Evolutionary conservation across 768 basidiomycete genomes (phyloP).

Genomic region (Xerocomus potaroensis): DNA sequence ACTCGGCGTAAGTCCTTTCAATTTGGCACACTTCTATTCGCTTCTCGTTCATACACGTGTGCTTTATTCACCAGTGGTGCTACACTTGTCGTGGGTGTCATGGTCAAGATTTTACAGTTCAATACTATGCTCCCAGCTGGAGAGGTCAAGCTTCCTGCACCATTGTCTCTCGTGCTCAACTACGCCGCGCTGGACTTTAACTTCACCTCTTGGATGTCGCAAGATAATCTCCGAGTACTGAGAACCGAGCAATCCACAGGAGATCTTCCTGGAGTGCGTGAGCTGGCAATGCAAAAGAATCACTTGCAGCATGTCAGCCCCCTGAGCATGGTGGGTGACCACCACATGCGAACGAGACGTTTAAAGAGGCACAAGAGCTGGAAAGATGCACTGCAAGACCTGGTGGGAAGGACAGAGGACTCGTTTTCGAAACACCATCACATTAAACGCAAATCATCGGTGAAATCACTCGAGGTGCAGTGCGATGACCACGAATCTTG

Average conservation of each 20-base stretch:
- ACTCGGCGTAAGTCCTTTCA: slow-evolving; percentile 90
- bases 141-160: slow-evolving; percentile 54
- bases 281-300: slow-evolving; percentile 74
- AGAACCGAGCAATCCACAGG: slow-evolving; percentile 85
- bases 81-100: slow-evolving; percentile 77
- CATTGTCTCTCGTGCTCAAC: slow-evolving; percentile 79
- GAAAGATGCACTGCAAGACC: slow-evolving; percentile 53
- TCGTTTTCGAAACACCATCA: slow-evolving; percentile 13
- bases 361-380: slow-evolving; percentile 55
- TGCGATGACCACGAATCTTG: slow-evolving; percentile 46
- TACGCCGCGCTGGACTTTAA: slow-evolving; percentile 97
- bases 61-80: slow-evolving; percentile 60
- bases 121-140: slow-evolving; percentile 30
- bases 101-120: slow-evolving; percentile 80
- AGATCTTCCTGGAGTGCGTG: slow-evolving; percentile 67
- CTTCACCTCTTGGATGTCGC: slow-evolving; percentile 96
- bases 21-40: background rate
- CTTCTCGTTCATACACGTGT: slow-evolving; percentile 10
- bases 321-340: slow-evolving; percentile 84
- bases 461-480: slow-evolving; percentile 19
- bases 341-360: slow-evolving; percentile 33
- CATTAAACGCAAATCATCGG: slow-evolving; percentile 29
- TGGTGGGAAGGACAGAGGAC: slow-evolving; percentile 39
- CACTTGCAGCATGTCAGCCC: slow-evolving; percentile 89
- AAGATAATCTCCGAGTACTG: slow-evolving; percentile 75